phyloP scores from a whole-genome alignment of 2,329 filamentous ascomycete species.

The Claviceps digitariae region DNA sequence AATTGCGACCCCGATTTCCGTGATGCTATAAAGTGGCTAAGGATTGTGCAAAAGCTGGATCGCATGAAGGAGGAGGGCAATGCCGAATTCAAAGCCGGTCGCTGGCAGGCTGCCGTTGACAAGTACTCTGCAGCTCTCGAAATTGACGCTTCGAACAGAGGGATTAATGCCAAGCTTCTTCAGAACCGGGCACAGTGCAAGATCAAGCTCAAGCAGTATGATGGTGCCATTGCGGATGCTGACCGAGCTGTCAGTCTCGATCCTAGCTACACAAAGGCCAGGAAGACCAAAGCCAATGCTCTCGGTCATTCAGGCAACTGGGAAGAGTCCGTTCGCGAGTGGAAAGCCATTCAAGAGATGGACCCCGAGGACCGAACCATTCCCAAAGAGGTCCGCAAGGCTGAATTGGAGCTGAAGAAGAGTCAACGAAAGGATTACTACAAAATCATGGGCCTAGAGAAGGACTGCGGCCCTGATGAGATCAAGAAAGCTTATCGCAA shows the following conservation, averaged over 20 bases:
- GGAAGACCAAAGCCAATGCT: slow-evolving; percentile 87
- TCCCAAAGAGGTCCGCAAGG: slow-evolving; percentile 71
- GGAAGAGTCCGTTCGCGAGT: slow-evolving; percentile 82
- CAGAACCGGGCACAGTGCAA: slow-evolving; percentile 86
- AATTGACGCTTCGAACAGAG: slow-evolving; percentile 77
- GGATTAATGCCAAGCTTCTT: slow-evolving; percentile 86
- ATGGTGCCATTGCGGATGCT: slow-evolving; percentile 71
- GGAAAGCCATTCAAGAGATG: slow-evolving; percentile 72
- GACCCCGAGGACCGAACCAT: slow-evolving; percentile 73
- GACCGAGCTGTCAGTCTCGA: slow-evolving; percentile 74
- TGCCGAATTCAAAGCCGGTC: slow-evolving; percentile 70
- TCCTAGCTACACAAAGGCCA: slow-evolving; percentile 73
- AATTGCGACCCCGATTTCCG: slow-evolving; percentile 85
- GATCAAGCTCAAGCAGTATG: slow-evolving; percentile 71
- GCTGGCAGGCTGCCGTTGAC: slow-evolving; percentile 67
- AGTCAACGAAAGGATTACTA: slow-evolving; percentile 96
- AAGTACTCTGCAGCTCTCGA: slow-evolving; percentile 73
- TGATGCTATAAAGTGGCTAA: slow-evolving; percentile 75
- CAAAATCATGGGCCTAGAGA: slow-evolving; percentile 83
- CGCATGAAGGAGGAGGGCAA: slow-evolving; percentile 93
- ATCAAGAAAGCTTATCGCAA: slow-evolving; percentile 98
- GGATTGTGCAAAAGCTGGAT: slow-evolving; percentile 82
- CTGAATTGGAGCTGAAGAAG: slow-evolving; percentile 95
- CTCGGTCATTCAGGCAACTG: slow-evolving; percentile 74
- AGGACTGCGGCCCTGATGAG: slow-evolving; percentile 68